phyloP scores from a whole-genome alignment of 75 land plant genomes.

The Sequoiadendron giganteum region DNA sequence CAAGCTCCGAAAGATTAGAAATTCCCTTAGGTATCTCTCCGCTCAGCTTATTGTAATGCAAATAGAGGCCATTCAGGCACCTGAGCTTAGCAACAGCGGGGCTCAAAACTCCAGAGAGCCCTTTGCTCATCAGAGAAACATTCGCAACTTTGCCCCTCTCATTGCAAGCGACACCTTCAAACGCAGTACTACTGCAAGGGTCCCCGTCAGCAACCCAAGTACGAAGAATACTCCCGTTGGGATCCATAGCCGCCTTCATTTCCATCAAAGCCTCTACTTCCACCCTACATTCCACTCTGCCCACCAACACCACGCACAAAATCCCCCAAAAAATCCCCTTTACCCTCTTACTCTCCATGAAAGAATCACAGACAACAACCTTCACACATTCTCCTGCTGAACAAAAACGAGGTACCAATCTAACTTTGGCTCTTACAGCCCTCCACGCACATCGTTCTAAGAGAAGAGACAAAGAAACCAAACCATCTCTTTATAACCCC shows the following conservation, averaged over 20 bases:
- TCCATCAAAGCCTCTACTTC: slow-evolving; percentile 35
- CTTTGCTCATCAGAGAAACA: slow-evolving; percentile 34
- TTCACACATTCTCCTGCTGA: background rate
- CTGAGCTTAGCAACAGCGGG: slow-evolving; percentile 29
- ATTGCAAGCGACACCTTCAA: slow-evolving; percentile 46
- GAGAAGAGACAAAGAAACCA: background rate
- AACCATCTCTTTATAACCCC: background rate
- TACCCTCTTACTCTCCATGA: background rate
- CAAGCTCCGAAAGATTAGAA: slow-evolving; percentile 21
- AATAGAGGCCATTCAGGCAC: slow-evolving; percentile 31
- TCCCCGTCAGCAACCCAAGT: slow-evolving; percentile 32
- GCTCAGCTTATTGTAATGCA: slow-evolving; percentile 34
- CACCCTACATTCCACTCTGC: slow-evolving; percentile 3
- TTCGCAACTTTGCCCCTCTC: slow-evolving; percentile 38
- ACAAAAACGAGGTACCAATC: background rate
- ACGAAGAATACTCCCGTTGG: slow-evolving; percentile 17
- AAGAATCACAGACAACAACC: background rate
- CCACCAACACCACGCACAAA: background rate
- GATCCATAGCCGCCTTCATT: slow-evolving; percentile 43
- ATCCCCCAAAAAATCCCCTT: background rate
- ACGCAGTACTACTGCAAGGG: slow-evolving; percentile 13
- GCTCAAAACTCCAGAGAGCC: slow-evolving; percentile 31
- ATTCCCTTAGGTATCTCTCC: slow-evolving; percentile 34
- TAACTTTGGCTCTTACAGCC: background rate
- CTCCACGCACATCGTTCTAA: background rate